Conservation (phyloP, 306 rosid genomes). For the Quercus alba region DNA sequence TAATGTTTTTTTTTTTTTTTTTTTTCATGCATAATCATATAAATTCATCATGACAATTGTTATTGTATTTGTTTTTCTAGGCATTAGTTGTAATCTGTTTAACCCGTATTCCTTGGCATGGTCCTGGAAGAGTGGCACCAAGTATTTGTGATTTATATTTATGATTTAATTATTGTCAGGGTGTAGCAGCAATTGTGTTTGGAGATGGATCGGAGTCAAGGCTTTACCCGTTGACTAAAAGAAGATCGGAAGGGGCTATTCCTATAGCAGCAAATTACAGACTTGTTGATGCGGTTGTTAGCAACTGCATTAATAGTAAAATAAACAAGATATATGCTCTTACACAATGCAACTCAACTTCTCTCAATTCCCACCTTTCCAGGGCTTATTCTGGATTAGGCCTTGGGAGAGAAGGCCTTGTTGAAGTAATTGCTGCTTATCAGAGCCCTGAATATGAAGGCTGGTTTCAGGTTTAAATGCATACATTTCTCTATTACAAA, state of each 20-base stretch:
- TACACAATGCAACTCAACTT: constrained; percentile 43
- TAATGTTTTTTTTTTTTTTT: not conserved
- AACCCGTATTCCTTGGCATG: not conserved
- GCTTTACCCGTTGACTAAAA: constrained; percentile 42
- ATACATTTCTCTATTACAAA: not conserved
- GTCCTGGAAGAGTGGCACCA: not conserved
- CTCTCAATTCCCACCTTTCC: constrained; percentile 44
- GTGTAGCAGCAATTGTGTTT: constrained; percentile 34
- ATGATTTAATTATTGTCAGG: constrained; percentile 3
- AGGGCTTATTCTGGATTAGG: constrained; percentile 35
- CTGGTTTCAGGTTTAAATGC: constrained; percentile 37
- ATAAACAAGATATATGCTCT: constrained; percentile 33
- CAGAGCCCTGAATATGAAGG: constrained; percentile 29
- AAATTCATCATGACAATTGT: not conserved
- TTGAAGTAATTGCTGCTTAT: constrained; percentile 37
- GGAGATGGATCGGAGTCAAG: constrained; percentile 35
- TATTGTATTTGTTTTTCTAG: not conserved
- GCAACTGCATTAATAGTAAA: constrained; percentile 42
- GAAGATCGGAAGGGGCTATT: constrained; percentile 40
- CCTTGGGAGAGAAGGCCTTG: constrained; percentile 11
- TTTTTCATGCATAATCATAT: not conserved
- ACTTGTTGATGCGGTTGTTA: constrained; percentile 40
- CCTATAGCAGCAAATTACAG: constrained; percentile 44
- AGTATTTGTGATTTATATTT: not conserved
- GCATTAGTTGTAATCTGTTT: not conserved